A percentile compares a stretch with the other conserved stretches of the same genome.
Evolutionary conservation across 2,329 filamentous ascomycete genomes (phyloP).

Genomic region (Alternaria longipes): DNA sequence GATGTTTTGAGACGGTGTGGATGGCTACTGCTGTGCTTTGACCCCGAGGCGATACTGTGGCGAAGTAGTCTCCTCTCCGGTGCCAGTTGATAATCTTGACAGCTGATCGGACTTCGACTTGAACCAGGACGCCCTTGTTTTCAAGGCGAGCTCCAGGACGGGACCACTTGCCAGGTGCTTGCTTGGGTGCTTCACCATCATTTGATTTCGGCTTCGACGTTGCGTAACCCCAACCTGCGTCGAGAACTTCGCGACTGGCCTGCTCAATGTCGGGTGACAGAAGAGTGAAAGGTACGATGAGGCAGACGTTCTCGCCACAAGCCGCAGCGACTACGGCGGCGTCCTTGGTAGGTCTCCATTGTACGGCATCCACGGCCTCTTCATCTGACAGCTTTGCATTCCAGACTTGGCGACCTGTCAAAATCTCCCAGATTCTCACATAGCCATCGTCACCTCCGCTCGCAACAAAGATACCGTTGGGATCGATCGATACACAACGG

Average conservation of each 20-base stretch:
- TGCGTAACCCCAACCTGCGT: conserved; percentile 95
- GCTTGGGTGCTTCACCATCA: conserved; percentile 70
- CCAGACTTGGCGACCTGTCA: conserved; percentile 89
- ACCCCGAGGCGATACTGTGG: conserved; percentile 84
- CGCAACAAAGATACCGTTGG: conserved; percentile 84
- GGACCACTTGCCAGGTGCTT: conserved; percentile 81
- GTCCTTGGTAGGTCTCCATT: conserved; percentile 88
- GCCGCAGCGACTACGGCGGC: conserved; percentile 83
- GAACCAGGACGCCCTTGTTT: conserved; percentile 79
- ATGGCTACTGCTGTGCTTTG: conserved; percentile 86
- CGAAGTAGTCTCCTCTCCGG: conserved; percentile 90
- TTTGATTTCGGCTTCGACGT: conserved; percentile 66
- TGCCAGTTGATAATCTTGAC: conserved; percentile 96
- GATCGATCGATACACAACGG: conserved; percentile 83
- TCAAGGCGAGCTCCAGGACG: conserved; percentile 78
- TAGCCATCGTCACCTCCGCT: conserved; percentile 95
- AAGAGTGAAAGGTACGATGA: conserved; percentile 75
- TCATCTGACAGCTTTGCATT: conserved; percentile 78
- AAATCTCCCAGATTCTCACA: conserved; percentile 87
- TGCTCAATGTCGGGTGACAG: conserved; percentile 77
- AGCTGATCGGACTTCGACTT: conserved; percentile 78
- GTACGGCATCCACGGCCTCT: conserved; percentile 83
- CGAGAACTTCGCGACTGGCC: conserved; percentile 77
- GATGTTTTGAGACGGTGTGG: conserved; percentile 93
- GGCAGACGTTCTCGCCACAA: conserved; percentile 83